Evolutionary conservation across 768 basidiomycete species (phyloP).

Genomic region (Suillus subluteus): DNA sequence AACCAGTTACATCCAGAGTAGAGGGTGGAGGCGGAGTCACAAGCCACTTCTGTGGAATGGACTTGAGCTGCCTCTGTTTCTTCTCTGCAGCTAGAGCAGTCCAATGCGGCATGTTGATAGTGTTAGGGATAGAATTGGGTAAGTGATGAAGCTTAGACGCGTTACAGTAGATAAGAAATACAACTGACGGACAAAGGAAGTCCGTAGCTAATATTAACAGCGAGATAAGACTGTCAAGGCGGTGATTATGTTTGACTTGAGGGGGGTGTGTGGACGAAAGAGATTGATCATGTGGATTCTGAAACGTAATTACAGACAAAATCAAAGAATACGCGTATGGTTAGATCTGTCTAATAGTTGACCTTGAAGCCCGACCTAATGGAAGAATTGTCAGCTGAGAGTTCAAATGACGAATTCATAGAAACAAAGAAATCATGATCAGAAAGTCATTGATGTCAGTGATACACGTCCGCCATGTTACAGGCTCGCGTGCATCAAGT

Average conservation of each 20-base stretch:
- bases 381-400: constrained; percentile 21
- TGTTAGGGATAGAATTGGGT: background rate
- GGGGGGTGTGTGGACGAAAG: background rate
- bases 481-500: constrained; percentile 51
- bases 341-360: background rate
- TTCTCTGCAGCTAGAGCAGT: constrained; percentile 57
- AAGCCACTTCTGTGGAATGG: constrained; percentile 70
- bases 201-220: constrained; percentile 3
- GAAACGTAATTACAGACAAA: background rate
- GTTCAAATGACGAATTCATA: background rate
- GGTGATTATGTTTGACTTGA: background rate
- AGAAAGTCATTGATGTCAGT: constrained; percentile 80
- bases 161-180: constrained; percentile 6
- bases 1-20: constrained; percentile 52
- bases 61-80: constrained; percentile 50
- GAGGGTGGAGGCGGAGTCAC: constrained; percentile 50
- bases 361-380: background rate
- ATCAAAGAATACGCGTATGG: background rate
- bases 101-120: constrained; percentile 42
- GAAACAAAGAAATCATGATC: constrained; percentile 33
- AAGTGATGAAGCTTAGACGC: background rate
- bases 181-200: background rate
- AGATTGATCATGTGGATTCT: background rate
- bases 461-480: constrained; percentile 48
- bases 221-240: background rate